Evolutionary conservation across 441 rosid genomes (phyloP).

Genomic region (Euphorbia celastroides): DNA sequence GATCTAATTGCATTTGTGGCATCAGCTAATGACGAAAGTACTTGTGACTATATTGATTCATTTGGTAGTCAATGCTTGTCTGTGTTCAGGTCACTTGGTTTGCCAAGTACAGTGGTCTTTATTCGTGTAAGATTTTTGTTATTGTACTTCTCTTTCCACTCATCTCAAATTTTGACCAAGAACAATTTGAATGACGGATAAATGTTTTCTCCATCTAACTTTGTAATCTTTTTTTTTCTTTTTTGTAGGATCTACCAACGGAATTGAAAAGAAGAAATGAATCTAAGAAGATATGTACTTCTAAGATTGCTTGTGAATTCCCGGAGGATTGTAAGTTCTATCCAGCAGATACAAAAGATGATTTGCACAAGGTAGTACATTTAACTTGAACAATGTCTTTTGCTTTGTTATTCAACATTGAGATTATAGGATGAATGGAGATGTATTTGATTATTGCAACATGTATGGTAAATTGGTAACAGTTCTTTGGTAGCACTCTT

Average conservation of each 20-base stretch:
- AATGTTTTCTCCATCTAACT: slow-evolving; percentile 6
- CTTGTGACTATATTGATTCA: slow-evolving; percentile 52
- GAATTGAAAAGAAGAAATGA: slow-evolving; percentile 63
- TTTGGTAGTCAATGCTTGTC: slow-evolving; percentile 87
- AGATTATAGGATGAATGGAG: background rate
- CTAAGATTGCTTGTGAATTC: slow-evolving; percentile 63
- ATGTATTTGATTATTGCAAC: slow-evolving; percentile 11
- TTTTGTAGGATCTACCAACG: slow-evolving; percentile 59
- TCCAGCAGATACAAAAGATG: slow-evolving; percentile 87
- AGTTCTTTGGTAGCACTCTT: too few species aligned
- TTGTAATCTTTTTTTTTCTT: too few species aligned
- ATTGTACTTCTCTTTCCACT: slow-evolving; percentile 8
- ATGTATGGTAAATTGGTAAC: too few species aligned
- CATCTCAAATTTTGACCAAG: background rate
- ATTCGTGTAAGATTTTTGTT: slow-evolving; percentile 62
- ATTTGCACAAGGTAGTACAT: slow-evolving; percentile 72
- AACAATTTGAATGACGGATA: background rate
- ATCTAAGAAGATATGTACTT: slow-evolving; percentile 56
- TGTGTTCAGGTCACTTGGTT: slow-evolving; percentile 75
- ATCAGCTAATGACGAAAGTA: slow-evolving; percentile 59
- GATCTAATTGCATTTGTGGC: slow-evolving; percentile 95
- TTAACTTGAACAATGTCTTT: background rate
- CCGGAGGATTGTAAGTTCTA: slow-evolving; percentile 85
- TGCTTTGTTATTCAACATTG: background rate
- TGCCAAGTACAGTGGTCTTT: slow-evolving; percentile 76